A percentile compares a stretch with the other conserved stretches of the same genome.
Evolutionary conservation across 306 rosid species (phyloP).

Genomic region (Dalbergia cochinchinensis): DNA sequence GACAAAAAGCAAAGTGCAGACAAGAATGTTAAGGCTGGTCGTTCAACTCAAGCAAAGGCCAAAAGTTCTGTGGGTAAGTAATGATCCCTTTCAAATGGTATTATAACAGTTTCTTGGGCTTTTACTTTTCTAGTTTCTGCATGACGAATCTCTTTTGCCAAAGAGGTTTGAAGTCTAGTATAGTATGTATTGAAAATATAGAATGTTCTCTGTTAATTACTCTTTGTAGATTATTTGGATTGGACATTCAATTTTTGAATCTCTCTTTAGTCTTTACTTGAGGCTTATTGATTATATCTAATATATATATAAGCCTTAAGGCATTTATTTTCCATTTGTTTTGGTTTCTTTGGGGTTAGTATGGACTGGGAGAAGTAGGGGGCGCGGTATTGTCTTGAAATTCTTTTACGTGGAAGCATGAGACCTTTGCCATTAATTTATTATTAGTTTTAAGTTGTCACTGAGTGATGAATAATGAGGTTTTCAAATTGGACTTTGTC

Average conservation of each 20-base stretch:
- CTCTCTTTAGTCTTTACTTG: background rate
- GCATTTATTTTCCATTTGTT: background rate
- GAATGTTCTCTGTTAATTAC: background rate
- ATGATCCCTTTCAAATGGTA: conserved; percentile 32
- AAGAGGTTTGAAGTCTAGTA: conserved; percentile 2
- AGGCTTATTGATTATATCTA: conserved; percentile 19
- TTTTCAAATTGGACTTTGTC: conserved; percentile 1
- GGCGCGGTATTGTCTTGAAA: conserved; percentile 2
- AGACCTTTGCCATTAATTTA: conserved; percentile 17
- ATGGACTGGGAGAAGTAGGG: conserved; percentile 6
- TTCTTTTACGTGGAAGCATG: background rate
- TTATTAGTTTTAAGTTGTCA: background rate
- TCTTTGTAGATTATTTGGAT: conserved; percentile 7
- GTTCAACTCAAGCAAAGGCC: conserved; percentile 73
- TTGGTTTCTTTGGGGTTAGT: conserved; percentile 13
- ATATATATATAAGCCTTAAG: conserved; percentile 13
- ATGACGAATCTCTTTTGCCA: conserved; percentile 16
- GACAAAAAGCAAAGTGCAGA: conserved; percentile 77
- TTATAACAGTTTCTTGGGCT: conserved; percentile 31
- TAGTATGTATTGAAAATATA: conserved; percentile 26
- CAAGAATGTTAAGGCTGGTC: conserved; percentile 76
- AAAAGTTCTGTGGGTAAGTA: conserved; percentile 69
- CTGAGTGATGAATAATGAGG: conserved; percentile 25
- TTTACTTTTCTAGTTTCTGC: conserved; percentile 30
- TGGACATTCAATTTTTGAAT: conserved; percentile 13